phyloP scores from a whole-genome alignment of 2,329 filamentous ascomycete genomes.

The Fusarium succisae region DNA sequence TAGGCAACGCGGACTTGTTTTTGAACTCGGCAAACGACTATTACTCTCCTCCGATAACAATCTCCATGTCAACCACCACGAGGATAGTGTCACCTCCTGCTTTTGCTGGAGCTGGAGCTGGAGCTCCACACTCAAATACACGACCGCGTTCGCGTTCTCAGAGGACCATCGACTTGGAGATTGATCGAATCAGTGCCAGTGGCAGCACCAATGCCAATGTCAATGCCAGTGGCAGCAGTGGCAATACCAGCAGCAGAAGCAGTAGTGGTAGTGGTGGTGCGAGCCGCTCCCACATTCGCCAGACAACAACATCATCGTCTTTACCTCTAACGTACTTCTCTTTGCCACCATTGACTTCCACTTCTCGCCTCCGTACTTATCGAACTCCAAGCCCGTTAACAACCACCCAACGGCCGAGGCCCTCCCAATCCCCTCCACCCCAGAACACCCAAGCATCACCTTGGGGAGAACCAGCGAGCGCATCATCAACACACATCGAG shows the following conservation, averaged over 20 bases:
- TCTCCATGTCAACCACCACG: constrained; percentile 40
- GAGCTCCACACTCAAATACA: neutral
- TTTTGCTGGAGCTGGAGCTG: constrained; percentile 20
- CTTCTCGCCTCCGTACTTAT: constrained; percentile 1
- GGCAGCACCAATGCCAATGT: neutral
- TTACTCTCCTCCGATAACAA: constrained; percentile 31
- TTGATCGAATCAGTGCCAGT: neutral
- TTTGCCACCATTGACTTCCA: constrained; percentile 34
- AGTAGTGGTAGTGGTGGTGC: constrained; percentile 10
- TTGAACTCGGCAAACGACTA: constrained; percentile 27
- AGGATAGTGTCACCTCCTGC: constrained; percentile 31
- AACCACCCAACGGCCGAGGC: constrained; percentile 25
- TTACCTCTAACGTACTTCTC: neutral
- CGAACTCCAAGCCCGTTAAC: constrained; percentile 19
- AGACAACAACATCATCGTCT: constrained; percentile 19
- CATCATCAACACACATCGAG: constrained; percentile 2
- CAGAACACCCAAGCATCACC: constrained; percentile 3
- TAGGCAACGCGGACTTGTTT: constrained; percentile 37
- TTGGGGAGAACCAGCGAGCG: constrained; percentile 1
- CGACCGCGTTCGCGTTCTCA: constrained; percentile 23
- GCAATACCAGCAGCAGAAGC: neutral
- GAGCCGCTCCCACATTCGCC: constrained; percentile 22
- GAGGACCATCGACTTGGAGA: constrained; percentile 23
- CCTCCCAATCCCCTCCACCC: constrained; percentile 2
- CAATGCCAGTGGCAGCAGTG: neutral